Conservation (phyloP, 2,329 filamentous ascomycete species). For the Fusarium sp. region DNA sequence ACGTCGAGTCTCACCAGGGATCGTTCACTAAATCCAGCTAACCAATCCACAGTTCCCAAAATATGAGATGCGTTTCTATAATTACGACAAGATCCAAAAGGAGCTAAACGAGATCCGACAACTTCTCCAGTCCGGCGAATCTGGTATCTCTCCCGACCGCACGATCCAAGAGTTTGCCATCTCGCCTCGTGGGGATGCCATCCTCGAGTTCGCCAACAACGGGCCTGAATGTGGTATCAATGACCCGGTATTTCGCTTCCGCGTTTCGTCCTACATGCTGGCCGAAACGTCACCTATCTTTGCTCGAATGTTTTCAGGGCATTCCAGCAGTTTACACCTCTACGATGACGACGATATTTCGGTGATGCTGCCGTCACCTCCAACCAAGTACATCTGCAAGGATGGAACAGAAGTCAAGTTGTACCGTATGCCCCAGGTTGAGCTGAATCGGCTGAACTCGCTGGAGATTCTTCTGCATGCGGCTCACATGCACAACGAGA, state of each 20-base stretch:
- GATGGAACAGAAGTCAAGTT: constrained; percentile 63
- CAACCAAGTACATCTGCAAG: constrained; percentile 56
- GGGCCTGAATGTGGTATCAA: constrained; percentile 49
- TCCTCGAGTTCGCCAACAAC: constrained; percentile 68
- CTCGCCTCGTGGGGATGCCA: constrained; percentile 62
- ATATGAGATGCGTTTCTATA: constrained; percentile 65
- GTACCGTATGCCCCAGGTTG: constrained; percentile 69
- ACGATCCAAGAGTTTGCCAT: constrained; percentile 61
- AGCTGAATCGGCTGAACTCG: constrained; percentile 59
- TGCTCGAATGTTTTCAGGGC: constrained; percentile 61
- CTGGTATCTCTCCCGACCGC: constrained; percentile 58
- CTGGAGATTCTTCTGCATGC: constrained; percentile 66
- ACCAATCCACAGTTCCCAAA: constrained; percentile 54
- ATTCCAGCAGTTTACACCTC: constrained; percentile 49
- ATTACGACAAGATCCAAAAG: constrained; percentile 62
- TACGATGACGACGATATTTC: constrained; percentile 58
- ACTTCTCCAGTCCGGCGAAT: constrained; percentile 60
- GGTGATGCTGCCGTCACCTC: constrained; percentile 54
- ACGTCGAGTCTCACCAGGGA: constrained; percentile 23
- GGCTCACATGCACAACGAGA: constrained; percentile 65
- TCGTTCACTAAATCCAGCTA: constrained; percentile 1
- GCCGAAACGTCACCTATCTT: constrained; percentile 69
- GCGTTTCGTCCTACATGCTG: constrained; percentile 67
- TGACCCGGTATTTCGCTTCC: constrained; percentile 63
- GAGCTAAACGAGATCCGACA: constrained; percentile 59